Evolutionary conservation across 495 filamentous ascomycete genomes (phyloP), one percentile per base, ranked within the genome.

Genomic region (Penicillium manginii): DNA sequence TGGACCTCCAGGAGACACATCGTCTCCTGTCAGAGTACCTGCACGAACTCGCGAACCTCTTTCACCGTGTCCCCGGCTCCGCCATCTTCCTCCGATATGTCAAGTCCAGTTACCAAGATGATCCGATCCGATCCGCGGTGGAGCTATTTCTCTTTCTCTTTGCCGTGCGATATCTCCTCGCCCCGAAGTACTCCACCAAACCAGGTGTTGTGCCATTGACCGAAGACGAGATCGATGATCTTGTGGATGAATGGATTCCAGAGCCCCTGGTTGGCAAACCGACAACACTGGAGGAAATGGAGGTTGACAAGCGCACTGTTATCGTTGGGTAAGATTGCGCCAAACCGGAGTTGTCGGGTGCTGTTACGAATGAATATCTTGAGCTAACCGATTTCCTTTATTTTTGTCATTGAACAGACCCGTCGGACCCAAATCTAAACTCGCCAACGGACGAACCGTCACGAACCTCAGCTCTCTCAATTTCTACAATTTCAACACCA

Each of bases 111-210:
- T 98, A 99, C 76, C 94, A 98, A 76, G 89, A 99, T 73, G 94
- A 99, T 57, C 94, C 94, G 12, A 84, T 98, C 54, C 88, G 94
- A 19, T 94, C 89, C 22, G 92, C 92, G 1, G 90, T 99, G 62
- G 94, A 99, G 72, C 79, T 99, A 37, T 87, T 98, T 54, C 85
- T 99, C 49, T 91, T 99, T 60, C 84, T 99, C 49, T 99, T 99
- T 76, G 93, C 93, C 50, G 86, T 99, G 19, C 85, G 93, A 46
- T 99, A 99, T 67, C 80, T 99, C 18, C 81, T 98, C 42, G 87
- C 92, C 37, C 93, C 96, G 2, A 90, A 87, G 42, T 98, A 98
- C 74, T 89, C 90, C 51, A 97, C 92, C 54, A 93, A 89, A 67
- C 86, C 88, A 50, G 93, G 91, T 60, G 89, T 92, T 61, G 91